phyloP scores from a whole-genome alignment of 108 stramenopile species.

The Cyclotella cryptica region DNA sequence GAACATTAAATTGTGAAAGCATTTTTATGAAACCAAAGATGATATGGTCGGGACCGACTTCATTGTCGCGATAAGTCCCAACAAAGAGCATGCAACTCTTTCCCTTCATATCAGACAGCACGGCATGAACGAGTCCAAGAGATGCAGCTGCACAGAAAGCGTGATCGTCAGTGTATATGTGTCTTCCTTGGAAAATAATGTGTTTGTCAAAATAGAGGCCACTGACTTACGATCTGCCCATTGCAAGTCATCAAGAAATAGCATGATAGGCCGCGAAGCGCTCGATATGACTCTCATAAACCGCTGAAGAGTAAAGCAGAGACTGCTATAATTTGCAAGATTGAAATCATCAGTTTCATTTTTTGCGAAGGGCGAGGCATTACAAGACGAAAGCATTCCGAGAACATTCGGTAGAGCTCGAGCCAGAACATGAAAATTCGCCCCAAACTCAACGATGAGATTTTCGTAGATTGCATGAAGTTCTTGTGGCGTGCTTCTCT shows the following conservation, averaged over 20 bases:
- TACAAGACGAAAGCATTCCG: background rate
- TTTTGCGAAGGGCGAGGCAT: background rate
- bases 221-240: slow-evolving; percentile 27
- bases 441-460: slow-evolving; percentile 29
- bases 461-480: slow-evolving; percentile 7
- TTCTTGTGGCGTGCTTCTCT: slow-evolving; percentile 8
- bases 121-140: slow-evolving; percentile 25
- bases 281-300: slow-evolving; percentile 45
- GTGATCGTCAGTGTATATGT: no score
- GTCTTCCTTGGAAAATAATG: no score
- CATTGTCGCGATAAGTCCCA: slow-evolving; percentile 48
- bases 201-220: no score
- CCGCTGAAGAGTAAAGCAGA: slow-evolving; percentile 43
- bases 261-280: slow-evolving; percentile 32
- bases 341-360: background rate
- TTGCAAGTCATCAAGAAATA: slow-evolving; percentile 47
- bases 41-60: slow-evolving; percentile 34
- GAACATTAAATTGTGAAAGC: slow-evolving; percentile 17
- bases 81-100: slow-evolving; percentile 30
- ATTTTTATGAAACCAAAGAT: slow-evolving; percentile 32
- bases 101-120: slow-evolving; percentile 32
- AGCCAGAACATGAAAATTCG: slow-evolving; percentile 29
- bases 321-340: slow-evolving; percentile 21
- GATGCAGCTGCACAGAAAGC: background rate
- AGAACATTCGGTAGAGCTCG: slow-evolving; percentile 35